A percentile compares a stretch with the other conserved stretches of the same genome.
These are phyloP conservation scores for Carpinus viminea DNA, from an alignment of 306 rosid species.

Conservation along the genomic window DNA sequence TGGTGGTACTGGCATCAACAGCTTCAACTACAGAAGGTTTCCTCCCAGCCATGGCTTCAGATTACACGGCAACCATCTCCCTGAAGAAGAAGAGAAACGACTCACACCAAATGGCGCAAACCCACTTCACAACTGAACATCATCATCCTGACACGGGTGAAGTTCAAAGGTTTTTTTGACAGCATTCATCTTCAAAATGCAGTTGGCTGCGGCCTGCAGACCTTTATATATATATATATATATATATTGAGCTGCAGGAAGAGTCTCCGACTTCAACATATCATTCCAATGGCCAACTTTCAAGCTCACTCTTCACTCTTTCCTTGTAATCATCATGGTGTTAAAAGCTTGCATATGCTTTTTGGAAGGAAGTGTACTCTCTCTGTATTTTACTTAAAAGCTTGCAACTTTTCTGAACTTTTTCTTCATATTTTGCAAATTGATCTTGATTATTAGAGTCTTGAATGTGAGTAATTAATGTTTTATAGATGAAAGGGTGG, in stretches of 20 bases:
- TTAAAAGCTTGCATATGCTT: not conserved
- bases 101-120: conserved; percentile 40
- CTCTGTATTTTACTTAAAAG: not conserved
- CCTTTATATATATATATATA: too few species aligned
- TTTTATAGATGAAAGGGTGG: too few species aligned
- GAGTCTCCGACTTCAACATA: not conserved
- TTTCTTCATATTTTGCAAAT: too few species aligned
- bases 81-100: conserved; percentile 38
- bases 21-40: conserved; percentile 23
- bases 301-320: not conserved
- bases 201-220: not conserved
- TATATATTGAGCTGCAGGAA: not conserved
- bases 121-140: conserved; percentile 36
- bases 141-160: not conserved
- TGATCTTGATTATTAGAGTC: too few species aligned
- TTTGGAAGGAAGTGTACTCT: not conserved
- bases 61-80: not conserved
- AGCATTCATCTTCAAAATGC: not conserved
- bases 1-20: not conserved
- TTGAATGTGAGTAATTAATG: too few species aligned
- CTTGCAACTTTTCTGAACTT: too few species aligned
- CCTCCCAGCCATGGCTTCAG: conserved; percentile 26
- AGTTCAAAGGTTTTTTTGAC: not conserved
- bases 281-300: not conserved
- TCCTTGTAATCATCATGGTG: not conserved